phyloP scores from a whole-genome alignment of 2,329 filamentous ascomycete species.

The Ophiocordyceps camponoti-floridani region DNA sequence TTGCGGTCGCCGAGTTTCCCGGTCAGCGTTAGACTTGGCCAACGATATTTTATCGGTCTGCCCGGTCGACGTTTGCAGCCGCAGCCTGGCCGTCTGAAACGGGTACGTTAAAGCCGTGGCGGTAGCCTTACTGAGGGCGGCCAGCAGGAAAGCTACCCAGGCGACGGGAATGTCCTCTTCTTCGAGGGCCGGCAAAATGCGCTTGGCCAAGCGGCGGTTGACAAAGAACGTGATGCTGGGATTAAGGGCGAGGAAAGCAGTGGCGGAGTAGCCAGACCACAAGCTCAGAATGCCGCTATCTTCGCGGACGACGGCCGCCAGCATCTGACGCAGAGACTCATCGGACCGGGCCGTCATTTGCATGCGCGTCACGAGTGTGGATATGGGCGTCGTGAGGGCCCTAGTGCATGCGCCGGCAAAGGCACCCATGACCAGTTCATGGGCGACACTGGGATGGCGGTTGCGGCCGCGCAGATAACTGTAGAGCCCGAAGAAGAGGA shows the following conservation, averaged over 20 bases:
- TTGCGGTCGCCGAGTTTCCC: neutral
- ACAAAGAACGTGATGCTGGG: slow-evolving; percentile 75
- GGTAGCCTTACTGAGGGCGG: slow-evolving; percentile 61
- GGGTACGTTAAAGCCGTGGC: slow-evolving; percentile 70
- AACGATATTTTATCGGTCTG: slow-evolving; percentile 2
- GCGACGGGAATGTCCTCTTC: slow-evolving; percentile 20
- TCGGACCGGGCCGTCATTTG: slow-evolving; percentile 42
- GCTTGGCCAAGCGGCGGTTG: slow-evolving; percentile 51
- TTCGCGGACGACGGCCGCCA: slow-evolving; percentile 44
- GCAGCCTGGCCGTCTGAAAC: slow-evolving; percentile 67
- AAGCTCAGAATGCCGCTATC: slow-evolving; percentile 53
- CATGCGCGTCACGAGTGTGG: slow-evolving; percentile 67
- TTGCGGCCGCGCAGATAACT: slow-evolving; percentile 27
- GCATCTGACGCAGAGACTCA: slow-evolving; percentile 34
- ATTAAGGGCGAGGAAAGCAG: slow-evolving; percentile 64
- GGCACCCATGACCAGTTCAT: slow-evolving; percentile 60
- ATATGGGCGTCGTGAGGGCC: slow-evolving; percentile 60
- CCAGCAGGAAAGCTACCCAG: slow-evolving; percentile 29
- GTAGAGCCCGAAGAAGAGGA: slow-evolving; percentile 77
- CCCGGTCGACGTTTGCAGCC: slow-evolving; percentile 44
- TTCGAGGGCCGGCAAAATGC: slow-evolving; percentile 32
- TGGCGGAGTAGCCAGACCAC: slow-evolving; percentile 79
- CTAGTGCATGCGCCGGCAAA: slow-evolving; percentile 59
- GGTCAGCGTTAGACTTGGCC: slow-evolving; percentile 3
- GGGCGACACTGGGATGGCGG: slow-evolving; percentile 36